Evolutionary conservation across 1,284 basidiomycete species (phyloP), one percentile per base, ranked within the genome.

Genomic region (Singerocomus inundabilis): DNA sequence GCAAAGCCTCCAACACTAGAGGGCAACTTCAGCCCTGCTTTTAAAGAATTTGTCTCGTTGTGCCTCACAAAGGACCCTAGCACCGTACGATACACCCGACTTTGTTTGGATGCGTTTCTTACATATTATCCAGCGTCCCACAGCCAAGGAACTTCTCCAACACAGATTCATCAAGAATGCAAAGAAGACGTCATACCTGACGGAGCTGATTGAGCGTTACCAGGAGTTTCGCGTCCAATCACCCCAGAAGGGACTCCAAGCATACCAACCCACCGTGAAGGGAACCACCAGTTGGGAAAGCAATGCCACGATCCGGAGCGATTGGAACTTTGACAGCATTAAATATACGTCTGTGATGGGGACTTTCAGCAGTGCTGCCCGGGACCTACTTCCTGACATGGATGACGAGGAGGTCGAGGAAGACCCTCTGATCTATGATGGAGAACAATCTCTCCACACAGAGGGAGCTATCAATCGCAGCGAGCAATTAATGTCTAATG

Each of bases 321-420:
- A 94, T 56, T 98, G 94, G 95, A 92, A 92, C 67, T 99, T 98
- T 69, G 93, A 97, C 58, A 98, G 93, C 1, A 76, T 96, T 58
- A 85, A 81, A 56, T 81, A 85, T 30, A 77, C 82, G 11, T 80
- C 84, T 25, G 82, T 81, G 15, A 84, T 89, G 82, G 87, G 86
- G 42, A 84, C 85, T 3, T 81, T 84, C 64, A 79, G 78, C 50
- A 84, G 77, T 53, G 82, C 84, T 74, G 76, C 81, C 6, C 81
- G 77, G 57, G 86, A 87, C 58, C 69, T 87, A 10, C 74, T 80
- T 67, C 78, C 77, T 15, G 82, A 76, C 30, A 80, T 80, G 74
- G 75, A 77, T 12, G 75, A 77, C 44, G 70, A 80, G 43, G 72
- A 70, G n/a, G 71, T 75, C 12, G 73, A 72, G 15, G 73, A 79